Evolutionary conservation across 2,329 filamentous ascomycete species (phyloP).

Genomic region (Fusarium tuaranense): DNA sequence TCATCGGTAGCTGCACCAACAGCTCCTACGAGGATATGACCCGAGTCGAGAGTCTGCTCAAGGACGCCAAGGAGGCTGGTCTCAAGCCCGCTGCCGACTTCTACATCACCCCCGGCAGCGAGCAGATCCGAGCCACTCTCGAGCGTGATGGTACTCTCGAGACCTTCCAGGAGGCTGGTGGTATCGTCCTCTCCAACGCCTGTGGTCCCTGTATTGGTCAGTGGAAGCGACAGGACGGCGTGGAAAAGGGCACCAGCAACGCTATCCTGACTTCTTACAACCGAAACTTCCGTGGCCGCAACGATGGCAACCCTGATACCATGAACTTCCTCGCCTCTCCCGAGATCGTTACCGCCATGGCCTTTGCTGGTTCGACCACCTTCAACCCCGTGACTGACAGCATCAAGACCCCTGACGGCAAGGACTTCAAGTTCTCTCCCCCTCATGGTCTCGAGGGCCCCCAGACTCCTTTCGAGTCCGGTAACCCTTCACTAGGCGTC

Average conservation of each 20-base stretch:
- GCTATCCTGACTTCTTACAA: slow-evolving; percentile 98
- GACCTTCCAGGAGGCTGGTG: slow-evolving; percentile 97
- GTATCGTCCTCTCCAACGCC: slow-evolving; percentile 93
- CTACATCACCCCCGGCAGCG: slow-evolving; percentile 94
- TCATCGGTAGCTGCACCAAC: slow-evolving; percentile 99
- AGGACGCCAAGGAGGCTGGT: slow-evolving; percentile 89
- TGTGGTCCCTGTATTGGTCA: slow-evolving; percentile 94
- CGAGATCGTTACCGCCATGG: slow-evolving; percentile 96
- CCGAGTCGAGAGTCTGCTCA: slow-evolving; percentile 84
- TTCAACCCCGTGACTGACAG: slow-evolving; percentile 96
- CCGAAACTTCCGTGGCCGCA: slow-evolving; percentile 96
- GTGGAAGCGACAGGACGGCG: slow-evolving; percentile 91
- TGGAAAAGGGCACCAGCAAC: slow-evolving; percentile 86
- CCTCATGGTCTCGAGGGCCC: slow-evolving; percentile 78
- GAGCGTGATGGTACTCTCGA: slow-evolving; percentile 89
- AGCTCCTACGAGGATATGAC: slow-evolving; percentile 89
- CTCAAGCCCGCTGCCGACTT: slow-evolving; percentile 94
- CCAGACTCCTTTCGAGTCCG: slow-evolving; percentile 76
- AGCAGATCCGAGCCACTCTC: slow-evolving; percentile 96
- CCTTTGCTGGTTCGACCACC: slow-evolving; percentile 89
- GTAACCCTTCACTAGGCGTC: slow-evolving; percentile 79
- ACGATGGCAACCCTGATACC: slow-evolving; percentile 94
- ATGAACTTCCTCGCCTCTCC: slow-evolving; percentile 99
- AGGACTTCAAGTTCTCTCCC: slow-evolving; percentile 86
- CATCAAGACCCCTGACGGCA: slow-evolving; percentile 82